phyloP scores from a whole-genome alignment of 208 protist species.

The Trypanosoma theileri region DNA sequence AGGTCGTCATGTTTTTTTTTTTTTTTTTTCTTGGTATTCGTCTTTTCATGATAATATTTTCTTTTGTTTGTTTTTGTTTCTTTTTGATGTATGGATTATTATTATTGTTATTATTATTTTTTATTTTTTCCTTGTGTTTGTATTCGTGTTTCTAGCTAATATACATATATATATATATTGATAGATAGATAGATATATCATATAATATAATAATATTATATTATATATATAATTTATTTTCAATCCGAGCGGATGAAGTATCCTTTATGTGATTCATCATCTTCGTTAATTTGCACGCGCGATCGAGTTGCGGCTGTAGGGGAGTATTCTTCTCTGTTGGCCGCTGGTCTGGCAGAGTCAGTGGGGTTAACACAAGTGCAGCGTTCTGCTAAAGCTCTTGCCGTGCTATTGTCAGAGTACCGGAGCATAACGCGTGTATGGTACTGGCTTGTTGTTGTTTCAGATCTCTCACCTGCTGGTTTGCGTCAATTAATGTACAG shows the following conservation, averaged over 20 bases:
- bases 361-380: slow-evolving; percentile 44
- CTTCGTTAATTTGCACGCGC: slow-evolving; percentile 29
- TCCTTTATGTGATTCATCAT: neutral
- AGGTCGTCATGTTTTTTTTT: slow-evolving; percentile 12
- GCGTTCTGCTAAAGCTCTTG: slow-evolving; percentile 45
- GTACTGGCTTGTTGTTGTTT: slow-evolving; percentile 65
- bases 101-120: slow-evolving; percentile 18
- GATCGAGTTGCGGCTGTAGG: slow-evolving; percentile 72
- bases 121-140: slow-evolving; percentile 4
- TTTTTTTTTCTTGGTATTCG: slow-evolving; percentile 30
- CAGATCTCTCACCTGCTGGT: slow-evolving; percentile 53
- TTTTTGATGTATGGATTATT: neutral
- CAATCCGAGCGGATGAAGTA: neutral
- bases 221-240: too few species aligned
- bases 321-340: slow-evolving; percentile 62
- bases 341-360: slow-evolving; percentile 39
- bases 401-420: slow-evolving; percentile 66
- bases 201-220: too few species aligned
- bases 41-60: slow-evolving; percentile 13
- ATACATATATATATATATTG: slow-evolving; percentile 13
- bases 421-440: slow-evolving; percentile 68
- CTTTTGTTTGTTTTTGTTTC: slow-evolving; percentile 5
- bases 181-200: too few species aligned
- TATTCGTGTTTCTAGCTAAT: neutral
- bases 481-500: slow-evolving; percentile 39